phyloP scores from a whole-genome alignment of 148 eudicot species.

The Chenopodium album region DNA sequence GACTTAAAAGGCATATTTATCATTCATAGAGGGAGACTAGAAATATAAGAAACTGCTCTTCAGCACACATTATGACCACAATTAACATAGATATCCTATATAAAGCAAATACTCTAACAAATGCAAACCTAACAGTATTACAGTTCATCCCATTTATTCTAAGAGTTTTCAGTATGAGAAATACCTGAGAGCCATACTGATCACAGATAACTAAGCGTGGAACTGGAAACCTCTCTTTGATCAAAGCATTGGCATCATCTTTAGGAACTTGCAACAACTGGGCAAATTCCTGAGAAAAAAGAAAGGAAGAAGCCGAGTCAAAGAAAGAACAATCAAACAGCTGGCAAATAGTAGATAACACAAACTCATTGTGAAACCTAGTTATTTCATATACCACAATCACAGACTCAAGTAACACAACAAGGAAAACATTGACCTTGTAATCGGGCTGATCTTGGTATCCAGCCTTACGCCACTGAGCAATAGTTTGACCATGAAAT shows the following conservation, averaged over 20 bases:
- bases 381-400: neutral
- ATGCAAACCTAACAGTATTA: too few species aligned
- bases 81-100: neutral
- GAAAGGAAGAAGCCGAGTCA: neutral
- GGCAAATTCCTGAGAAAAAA: conserved; percentile 63
- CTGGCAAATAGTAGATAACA: neutral
- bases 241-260: conserved; percentile 67
- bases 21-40: neutral
- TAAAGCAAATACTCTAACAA: neutral
- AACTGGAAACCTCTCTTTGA: conserved; percentile 84
- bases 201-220: conserved; percentile 94
- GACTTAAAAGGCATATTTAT: neutral
- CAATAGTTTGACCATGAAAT: conserved; percentile 88
- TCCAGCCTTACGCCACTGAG: conserved; percentile 96
- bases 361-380: neutral
- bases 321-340: neutral
- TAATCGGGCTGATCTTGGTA: conserved; percentile 87
- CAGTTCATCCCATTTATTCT: neutral
- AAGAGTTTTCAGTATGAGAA: neutral
- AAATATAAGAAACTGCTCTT: neutral
- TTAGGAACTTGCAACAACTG: conserved; percentile 81
- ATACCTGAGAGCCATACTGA: conserved; percentile 97
- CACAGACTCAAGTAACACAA: neutral
- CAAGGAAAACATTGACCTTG: conserved; percentile 43
- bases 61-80: neutral